Base-by-base conservation (phyloP, 345 rosid genomes). In the Rhizophora mangle region DNA sequence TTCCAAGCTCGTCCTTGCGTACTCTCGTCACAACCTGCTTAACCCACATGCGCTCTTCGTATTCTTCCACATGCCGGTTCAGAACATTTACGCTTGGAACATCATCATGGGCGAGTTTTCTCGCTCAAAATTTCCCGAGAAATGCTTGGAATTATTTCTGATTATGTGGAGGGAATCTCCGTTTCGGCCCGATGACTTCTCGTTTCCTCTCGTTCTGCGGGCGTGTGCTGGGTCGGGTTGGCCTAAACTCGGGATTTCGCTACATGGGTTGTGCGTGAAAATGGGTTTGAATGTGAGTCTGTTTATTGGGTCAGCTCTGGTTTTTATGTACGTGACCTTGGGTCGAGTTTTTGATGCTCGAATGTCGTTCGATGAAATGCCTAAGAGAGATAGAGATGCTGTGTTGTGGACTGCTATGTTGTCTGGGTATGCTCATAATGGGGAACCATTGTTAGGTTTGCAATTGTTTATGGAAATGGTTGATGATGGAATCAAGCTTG, bases 21-120 rank as follows among this genome's bases (percentile, higher is more conserved):
- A 86, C 70, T 86, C 90, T 6, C 76, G 76, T 8, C 87, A 70
- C n/a, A n/a, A 59, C 43, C 73, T 58, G 43, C 87, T 86, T 67
- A 5, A 21, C 51, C 77, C 88, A 32, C 32, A 85, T 37, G 76
- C 88, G 22, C 81, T 88, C 10, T 62, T 79, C 11, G 82, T 79
- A 63, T 88, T 88, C 85, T 69, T 82, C 64, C 91, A 88, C 81
- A 86, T 86, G 88, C 94, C 88, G 1, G 6, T 46, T 16, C 80
- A 80, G 32, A 86, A 85, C 72, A 78, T 85, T n/a, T 86, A 73
- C 79, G 86, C 91, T 0, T 86, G 91, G 94, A 88, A 88, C 52
- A 88, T 86, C 53, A 71, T 86, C 34, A 76, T 88, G 31, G 89
- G 94, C 0, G 89, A 88, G 74, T 83, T 86, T 68, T 83, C 85